Evolutionary conservation across 2,329 filamentous ascomycete species (phyloP), one percentile per base, ranked within the genome.

Genomic region (Talaromyces pinophilus): DNA sequence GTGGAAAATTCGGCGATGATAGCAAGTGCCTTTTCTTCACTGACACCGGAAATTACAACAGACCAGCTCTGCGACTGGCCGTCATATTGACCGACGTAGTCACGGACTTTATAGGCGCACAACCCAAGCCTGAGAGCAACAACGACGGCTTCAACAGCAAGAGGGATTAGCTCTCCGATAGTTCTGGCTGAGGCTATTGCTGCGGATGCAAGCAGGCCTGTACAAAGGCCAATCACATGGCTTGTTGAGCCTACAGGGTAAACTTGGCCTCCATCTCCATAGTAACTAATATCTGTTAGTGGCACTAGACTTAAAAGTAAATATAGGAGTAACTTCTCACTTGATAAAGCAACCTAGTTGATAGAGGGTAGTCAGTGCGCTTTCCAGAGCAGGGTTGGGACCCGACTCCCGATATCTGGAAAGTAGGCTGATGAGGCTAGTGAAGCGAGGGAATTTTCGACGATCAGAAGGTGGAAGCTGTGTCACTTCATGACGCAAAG

Each of bases 91-190:
- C 78, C 77, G n/a, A 80, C 73, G 38, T 79, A 72, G 64, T 76
- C 73, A 46, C 77, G 73, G 33, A 80, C 74, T 67, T 73, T 77
- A 64, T 73, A 71, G 63, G 80, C 77, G 64, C 77, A 79, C 40
- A 79, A 71, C 33, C 81, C 81, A n/a, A 80, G 75, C 64, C 80
- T 73, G 55, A 83, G 77, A n/a, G 81, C 77, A 62, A 82, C 68
- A 54, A 78, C 74, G 13, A 82, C 80, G 0, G 76, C 73, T 67
- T 82, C 76, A 40, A 82, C 74, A 15, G 78, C 79, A 40, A 76
- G 74, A 35, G 77, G 75, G 38, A 83, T 71, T 10, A 82, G 74
- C 40, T 82, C 79, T 19, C 79, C 77, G 7, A 81, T 71, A 4
- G 79, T 80, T 48, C 72, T 76, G 6, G 77, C 75, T 22, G 74